phyloP scores from a whole-genome alignment of 129 eudicot species.

The Artemisia argyi region DNA sequence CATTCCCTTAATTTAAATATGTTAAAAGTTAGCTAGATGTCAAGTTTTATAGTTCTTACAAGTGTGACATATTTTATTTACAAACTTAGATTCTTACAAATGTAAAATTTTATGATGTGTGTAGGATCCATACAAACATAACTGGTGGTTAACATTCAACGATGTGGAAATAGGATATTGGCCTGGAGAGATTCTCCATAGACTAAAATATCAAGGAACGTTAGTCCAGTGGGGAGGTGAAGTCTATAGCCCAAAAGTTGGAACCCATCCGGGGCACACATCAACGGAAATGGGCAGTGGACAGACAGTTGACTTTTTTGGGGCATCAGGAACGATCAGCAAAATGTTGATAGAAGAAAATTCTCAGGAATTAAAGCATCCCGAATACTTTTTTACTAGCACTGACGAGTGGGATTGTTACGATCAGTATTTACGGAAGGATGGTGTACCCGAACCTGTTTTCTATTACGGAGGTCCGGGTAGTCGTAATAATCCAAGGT shows the following conservation, averaged over 20 bases:
- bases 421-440: neutral
- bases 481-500: constrained; percentile 18
- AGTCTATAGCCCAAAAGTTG: constrained; percentile 26
- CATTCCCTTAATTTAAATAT: neutral
- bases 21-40: neutral
- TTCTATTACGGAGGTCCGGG: constrained; percentile 30
- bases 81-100: neutral
- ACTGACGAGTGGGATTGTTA: too few species aligned
- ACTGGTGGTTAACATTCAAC: constrained; percentile 27
- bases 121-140: constrained; percentile 26
- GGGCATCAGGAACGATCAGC: too few species aligned
- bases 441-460: too few species aligned
- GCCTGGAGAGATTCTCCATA: constrained; percentile 16
- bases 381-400: too few species aligned
- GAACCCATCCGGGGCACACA: constrained; percentile 27
- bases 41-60: neutral
- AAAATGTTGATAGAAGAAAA: too few species aligned
- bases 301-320: too few species aligned
- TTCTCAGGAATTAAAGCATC: too few species aligned
- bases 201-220: constrained; percentile 14
- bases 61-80: neutral
- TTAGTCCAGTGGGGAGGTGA: constrained; percentile 40
- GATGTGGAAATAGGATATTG: constrained; percentile 28
- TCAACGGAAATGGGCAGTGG: constrained; percentile 24
- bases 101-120: neutral